Evolutionary conservation across 495 filamentous ascomycete species (phyloP).

Genomic region (Lasiosphaeria hispida): DNA sequence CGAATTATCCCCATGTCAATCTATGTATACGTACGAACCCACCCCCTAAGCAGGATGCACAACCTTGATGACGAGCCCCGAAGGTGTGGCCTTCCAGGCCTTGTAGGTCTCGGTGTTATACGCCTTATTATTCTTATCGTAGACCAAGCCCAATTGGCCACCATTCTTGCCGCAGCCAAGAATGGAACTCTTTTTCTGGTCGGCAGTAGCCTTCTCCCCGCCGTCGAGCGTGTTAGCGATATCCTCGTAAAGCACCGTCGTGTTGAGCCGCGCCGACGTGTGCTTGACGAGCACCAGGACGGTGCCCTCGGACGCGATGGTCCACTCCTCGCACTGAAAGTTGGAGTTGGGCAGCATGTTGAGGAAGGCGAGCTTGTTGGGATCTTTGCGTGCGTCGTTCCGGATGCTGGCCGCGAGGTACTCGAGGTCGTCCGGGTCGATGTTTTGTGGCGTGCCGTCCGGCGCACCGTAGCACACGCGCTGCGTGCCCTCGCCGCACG

Average conservation of each 20-base stretch:
- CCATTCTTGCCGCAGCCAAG: constrained; percentile 16
- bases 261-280: constrained; percentile 7
- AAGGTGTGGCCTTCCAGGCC: constrained; percentile 9
- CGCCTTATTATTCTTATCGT: constrained; percentile 4
- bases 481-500: constrained; percentile 12
- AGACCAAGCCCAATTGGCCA: constrained; percentile 13
- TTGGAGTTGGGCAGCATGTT: constrained; percentile 4
- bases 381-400: background rate
- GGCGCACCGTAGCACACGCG: constrained; percentile 11
- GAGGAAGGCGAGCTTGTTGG: constrained; percentile 9
- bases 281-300: constrained; percentile 16
- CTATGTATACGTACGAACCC: no score
- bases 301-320: constrained; percentile 9
- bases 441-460: constrained; percentile 11
- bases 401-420: constrained; percentile 11
- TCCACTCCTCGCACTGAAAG: constrained; percentile 16
- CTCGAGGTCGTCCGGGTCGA: constrained; percentile 10
- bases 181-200: constrained; percentile 7
- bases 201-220: constrained; percentile 8
- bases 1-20: no score
- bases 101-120: constrained; percentile 15
- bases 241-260: constrained; percentile 15
- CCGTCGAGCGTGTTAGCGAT: constrained; percentile 19
- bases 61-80: constrained; percentile 19
- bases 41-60: no score